Evolutionary conservation across 768 basidiomycete species (phyloP), one percentile per base, ranked within the genome.

Genomic region (Ephemerocybe angulata): DNA sequence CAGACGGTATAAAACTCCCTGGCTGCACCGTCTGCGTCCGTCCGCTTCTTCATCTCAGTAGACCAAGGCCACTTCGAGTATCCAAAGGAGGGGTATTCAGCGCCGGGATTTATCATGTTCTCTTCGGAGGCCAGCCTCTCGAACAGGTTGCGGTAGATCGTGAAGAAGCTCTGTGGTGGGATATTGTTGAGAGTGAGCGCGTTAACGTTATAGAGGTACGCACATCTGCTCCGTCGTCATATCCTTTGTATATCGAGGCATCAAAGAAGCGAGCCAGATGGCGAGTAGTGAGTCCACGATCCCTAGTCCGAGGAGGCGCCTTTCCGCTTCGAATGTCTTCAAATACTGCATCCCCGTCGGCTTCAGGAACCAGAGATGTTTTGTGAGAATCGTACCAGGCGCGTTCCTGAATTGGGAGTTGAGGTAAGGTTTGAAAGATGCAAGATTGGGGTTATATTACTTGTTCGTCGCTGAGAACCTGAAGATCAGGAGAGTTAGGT

Each of bases 331-430:
- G 82, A 53, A 98, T 87, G 62, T 93, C 89, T 58, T 97, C 87
- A 62, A 93, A 90, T 15, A 96, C 86, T 2, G 79, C 81, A 41
- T 88, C 85, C 41, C 89, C 90, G 67, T 95, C 95, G 38, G 91
- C 83, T 62, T 90, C 88, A 2, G 89, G 88, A 17, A 77, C 74
- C 6, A 93, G 77, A 24, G 89, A 88, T 27, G 88, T 85, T 55
- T 87, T 85, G 68, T 98, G 96, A 4, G 85, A 85, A 70, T 99
- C 97, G 70, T 99, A 99, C 91, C 94, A 99, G 41, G 97, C 94
- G 62, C 97, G 79, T 78, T 98, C 96, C 90, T 96, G 48, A 82
- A 75, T 81, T 77, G 68, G 33, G 21, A n/a, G 33, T 42, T 50
- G 48, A 55, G 37, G n/a, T 21, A 7, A 24, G 22, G 7, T 46